Evolutionary conservation across 306 rosid genomes (phyloP), one percentile per base, ranked within the genome.

Genomic region (Luffa acutangula): DNA sequence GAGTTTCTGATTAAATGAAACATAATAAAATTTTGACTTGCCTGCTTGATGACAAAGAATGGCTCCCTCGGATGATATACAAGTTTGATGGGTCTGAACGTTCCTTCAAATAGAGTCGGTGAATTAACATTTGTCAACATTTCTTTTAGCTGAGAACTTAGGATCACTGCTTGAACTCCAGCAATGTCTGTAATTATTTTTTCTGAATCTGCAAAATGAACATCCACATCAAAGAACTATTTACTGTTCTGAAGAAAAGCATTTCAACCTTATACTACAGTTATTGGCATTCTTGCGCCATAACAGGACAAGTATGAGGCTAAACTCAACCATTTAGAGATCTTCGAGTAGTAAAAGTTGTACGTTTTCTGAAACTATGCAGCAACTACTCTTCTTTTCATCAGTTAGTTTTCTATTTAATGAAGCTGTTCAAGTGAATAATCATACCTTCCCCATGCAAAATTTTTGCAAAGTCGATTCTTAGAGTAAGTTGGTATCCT

Each of bases 1-100:
- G 57, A 71, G 77, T 46, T 70, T 71, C 39, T 11, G 56, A 46
- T 46, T 10, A 46, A 20, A 42, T 4, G 39, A 52, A 75, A 34
- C 13, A 52, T 18, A 37, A 49, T 72, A n/a, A 74, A 62, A 9
- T 60, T 33, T 45, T 49, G 43, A 43, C 75, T 89, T 91, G 91
- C 97, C 99, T 91, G 93, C 85, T 84, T 87, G 85, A 95, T 86
- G 79, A 93, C 90, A 87, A 92, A 93, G 85, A 95, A 92, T 48
- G 93, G 94, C 80, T 95, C 96, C 84, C 93, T 90, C 73, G 99
- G 96, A 87, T 89, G 90, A 73, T 90, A 92, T 78, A 82, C 79
- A 65, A 93, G 88, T 84, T 93, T 95, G 89, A 92, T 85, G 69
- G 99, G 93, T 82, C 89, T 92, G 83, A 80, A 83, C 62, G 83